A percentile compares a stretch with the other conserved stretches of the same genome.
Evolutionary conservation across 345 rosid species (phyloP).

Genomic region (Trapa bicornis): DNA sequence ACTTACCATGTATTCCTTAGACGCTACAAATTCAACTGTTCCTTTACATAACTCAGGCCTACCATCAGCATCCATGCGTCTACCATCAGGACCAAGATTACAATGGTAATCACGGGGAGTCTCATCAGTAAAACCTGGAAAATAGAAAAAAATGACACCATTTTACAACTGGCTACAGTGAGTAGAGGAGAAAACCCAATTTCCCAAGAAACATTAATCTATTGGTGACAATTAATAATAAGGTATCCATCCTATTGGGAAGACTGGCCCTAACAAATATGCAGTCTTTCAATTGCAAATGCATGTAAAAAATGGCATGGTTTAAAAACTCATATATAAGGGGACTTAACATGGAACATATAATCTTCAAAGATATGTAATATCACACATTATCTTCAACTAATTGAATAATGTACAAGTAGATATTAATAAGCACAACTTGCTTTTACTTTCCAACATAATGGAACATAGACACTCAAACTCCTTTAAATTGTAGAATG

Average conservation of each 20-base stretch:
- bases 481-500: neutral
- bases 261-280: neutral
- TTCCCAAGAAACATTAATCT: neutral
- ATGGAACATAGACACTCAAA: neutral
- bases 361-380: neutral
- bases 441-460: neutral
- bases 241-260: neutral
- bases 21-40: slow-evolving; percentile 84
- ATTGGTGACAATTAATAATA: neutral
- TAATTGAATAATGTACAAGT: neutral
- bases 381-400: neutral
- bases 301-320: neutral
- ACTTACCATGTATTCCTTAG: slow-evolving; percentile 89
- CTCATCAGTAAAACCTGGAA: slow-evolving; percentile 66
- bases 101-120: slow-evolving; percentile 83
- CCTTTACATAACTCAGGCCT: slow-evolving; percentile 96
- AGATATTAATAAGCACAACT: neutral
- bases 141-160: slow-evolving; percentile 2
- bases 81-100: slow-evolving; percentile 86
- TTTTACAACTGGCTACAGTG: neutral
- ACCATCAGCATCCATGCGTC: slow-evolving; percentile 89
- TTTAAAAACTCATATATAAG: neutral
- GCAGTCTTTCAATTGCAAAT: neutral
- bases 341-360: neutral
- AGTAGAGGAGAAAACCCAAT: neutral